A percentile compares a stretch with the other conserved stretches of the same genome.
These are phyloP conservation scores for Colletotrichum musicola DNA, from an alignment of 2,329 filamentous ascomycete species.

Conservation along the genomic window DNA sequence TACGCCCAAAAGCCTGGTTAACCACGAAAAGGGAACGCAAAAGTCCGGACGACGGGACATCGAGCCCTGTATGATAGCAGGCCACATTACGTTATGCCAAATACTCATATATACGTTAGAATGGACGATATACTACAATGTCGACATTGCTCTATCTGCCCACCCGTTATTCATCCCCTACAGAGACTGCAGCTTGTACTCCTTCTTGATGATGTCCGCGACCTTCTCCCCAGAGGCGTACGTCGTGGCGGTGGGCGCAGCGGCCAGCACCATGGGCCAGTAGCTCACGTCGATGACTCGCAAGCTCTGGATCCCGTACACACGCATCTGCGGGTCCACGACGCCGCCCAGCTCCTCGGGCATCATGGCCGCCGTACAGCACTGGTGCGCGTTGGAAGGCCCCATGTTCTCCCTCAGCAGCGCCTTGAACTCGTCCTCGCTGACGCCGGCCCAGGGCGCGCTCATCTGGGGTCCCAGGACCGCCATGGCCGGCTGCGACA, in stretches of 20 bases:
- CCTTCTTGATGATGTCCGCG: constrained; percentile 25
- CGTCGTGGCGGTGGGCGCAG: constrained; percentile 22
- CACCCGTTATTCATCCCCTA: not conserved
- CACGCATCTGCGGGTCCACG: constrained; percentile 37
- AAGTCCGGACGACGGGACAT: too few species aligned
- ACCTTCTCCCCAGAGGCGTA: constrained; percentile 28
- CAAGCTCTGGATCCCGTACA: constrained; percentile 31
- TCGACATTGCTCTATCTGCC: not conserved
- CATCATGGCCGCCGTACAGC: constrained; percentile 40
- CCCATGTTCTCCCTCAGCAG: constrained; percentile 36
- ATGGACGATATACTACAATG: too few species aligned
- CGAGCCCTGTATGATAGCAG: too few species aligned
- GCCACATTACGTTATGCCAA: too few species aligned
- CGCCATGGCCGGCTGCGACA: constrained; percentile 47
- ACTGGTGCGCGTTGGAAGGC: constrained; percentile 16
- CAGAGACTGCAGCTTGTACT: constrained; percentile 1
- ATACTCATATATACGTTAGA: too few species aligned
- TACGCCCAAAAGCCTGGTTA: not conserved
- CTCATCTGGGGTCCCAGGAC: constrained; percentile 46
- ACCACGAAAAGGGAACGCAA: too few species aligned
- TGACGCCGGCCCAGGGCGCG: constrained; percentile 43
- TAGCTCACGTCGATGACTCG: constrained; percentile 39
- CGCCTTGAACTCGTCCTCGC: constrained; percentile 45
- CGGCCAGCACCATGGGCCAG: constrained; percentile 37
- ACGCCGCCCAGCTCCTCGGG: constrained; percentile 39